These are phyloP conservation scores for Scleroderma bovista DNA, from an alignment of 768 basidiomycete genomes.

Conservation along the genomic window DNA sequence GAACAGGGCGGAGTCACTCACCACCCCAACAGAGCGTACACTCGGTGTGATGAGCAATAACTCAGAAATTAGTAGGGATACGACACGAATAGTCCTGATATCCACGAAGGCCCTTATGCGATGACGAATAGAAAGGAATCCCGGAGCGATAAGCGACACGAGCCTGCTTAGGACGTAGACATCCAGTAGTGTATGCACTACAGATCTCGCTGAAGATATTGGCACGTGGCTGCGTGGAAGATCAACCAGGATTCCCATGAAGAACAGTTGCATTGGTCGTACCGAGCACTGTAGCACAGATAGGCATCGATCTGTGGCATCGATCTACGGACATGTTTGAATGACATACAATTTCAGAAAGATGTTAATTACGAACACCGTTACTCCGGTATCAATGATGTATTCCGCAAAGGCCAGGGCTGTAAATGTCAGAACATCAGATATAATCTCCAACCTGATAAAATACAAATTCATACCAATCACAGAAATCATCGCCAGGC, in stretches of 20 bases:
- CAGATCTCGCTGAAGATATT: slow-evolving; percentile 31
- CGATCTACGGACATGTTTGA: slow-evolving; percentile 11
- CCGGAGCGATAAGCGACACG: slow-evolving; percentile 21
- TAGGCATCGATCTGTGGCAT: slow-evolving; percentile 16
- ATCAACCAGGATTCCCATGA: neutral
- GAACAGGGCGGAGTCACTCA: slow-evolving; percentile 39
- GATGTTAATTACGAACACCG: slow-evolving; percentile 21
- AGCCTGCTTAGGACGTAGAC: slow-evolving; percentile 34
- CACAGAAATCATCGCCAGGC: slow-evolving; percentile 26
- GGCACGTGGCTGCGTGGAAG: slow-evolving; percentile 33
- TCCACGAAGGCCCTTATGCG: slow-evolving; percentile 21
- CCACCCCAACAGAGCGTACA: slow-evolving; percentile 27
- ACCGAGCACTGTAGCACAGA: slow-evolving; percentile 31
- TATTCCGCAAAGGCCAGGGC: slow-evolving; percentile 37
- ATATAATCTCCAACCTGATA: neutral
- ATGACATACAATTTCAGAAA: neutral
- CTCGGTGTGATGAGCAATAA: slow-evolving; percentile 36
- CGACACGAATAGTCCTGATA: slow-evolving; percentile 26
- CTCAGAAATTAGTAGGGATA: slow-evolving; percentile 41
- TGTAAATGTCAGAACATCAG: slow-evolving; percentile 10
- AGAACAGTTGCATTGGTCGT: neutral
- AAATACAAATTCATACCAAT: slow-evolving; percentile 27
- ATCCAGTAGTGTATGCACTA: slow-evolving; percentile 34
- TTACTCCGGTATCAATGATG: slow-evolving; percentile 32
- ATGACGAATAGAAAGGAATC: slow-evolving; percentile 13